Evolutionary conservation across 306 rosid species (phyloP).

Genomic region (Quercus variabilis): DNA sequence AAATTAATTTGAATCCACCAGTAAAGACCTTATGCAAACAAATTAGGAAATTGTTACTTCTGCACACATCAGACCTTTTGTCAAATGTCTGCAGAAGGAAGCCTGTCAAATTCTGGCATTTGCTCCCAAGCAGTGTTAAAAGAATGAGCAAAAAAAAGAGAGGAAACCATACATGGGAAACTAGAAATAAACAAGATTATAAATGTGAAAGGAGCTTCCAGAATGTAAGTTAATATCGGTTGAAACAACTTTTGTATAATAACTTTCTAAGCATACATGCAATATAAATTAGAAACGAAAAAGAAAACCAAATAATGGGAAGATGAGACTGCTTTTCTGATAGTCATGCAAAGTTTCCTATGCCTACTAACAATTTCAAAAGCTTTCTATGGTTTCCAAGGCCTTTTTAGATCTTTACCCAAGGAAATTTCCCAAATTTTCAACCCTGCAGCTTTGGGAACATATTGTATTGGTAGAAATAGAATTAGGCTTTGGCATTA

Average conservation of each 20-base stretch:
- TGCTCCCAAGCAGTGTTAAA: too few relatives aligned
- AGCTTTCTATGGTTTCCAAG: not conserved
- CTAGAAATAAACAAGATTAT: too few relatives aligned
- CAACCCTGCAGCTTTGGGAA: not conserved
- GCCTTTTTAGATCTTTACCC: not conserved
- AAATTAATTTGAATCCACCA: too few relatives aligned
- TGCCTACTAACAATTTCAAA: not conserved
- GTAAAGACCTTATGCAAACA: too few relatives aligned
- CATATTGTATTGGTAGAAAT: not conserved
- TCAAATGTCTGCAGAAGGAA: too few relatives aligned
- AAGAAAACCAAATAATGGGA: not conserved
- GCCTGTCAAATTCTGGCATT: too few relatives aligned
- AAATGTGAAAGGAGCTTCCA: too few relatives aligned
- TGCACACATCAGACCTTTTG: too few relatives aligned
- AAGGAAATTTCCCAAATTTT: not conserved
- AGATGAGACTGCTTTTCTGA: not conserved
- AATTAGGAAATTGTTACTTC: too few relatives aligned
- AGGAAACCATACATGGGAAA: too few relatives aligned
- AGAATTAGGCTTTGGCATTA: not conserved
- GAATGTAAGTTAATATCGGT: not conserved
- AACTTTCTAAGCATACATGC: too few relatives aligned
- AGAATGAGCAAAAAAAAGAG: too few relatives aligned
- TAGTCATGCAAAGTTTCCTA: not conserved
- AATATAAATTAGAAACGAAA: not conserved
- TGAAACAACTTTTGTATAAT: not conserved